phyloP scores from a whole-genome alignment of 163 green algal species.

The Picocystis sp. region DNA sequence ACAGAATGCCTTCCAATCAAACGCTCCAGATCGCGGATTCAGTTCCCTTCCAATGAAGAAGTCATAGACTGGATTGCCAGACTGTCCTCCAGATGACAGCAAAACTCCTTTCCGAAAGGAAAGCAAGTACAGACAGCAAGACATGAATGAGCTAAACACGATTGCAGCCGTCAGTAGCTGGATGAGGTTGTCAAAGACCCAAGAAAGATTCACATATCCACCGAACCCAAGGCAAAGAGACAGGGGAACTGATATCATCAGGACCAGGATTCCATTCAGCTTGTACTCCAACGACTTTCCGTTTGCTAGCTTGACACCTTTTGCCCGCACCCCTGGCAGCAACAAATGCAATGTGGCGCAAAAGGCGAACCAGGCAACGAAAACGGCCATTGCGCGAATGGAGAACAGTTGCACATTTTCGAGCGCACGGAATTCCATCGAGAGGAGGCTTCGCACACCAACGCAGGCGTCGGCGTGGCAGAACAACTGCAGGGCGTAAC shows the following conservation, averaged over 20 bases:
- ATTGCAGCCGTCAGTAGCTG: conserved; percentile 48
- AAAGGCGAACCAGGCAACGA: conserved; percentile 46
- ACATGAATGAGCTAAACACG: conserved; percentile 3
- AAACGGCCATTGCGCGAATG: conserved; percentile 28
- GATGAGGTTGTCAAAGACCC: conserved; percentile 59
- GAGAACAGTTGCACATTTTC: conserved; percentile 1
- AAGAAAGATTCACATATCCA: conserved; percentile 37
- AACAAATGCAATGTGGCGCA: conserved; percentile 52
- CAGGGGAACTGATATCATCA: conserved; percentile 25
- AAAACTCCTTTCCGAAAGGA: conserved; percentile 24
- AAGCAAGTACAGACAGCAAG: conserved; percentile 18
- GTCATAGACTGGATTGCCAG: conserved; percentile 55
- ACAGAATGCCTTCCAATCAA: conserved; percentile 88
- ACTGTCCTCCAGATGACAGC: conserved; percentile 35
- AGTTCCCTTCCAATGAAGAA: conserved; percentile 92
- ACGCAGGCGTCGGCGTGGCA: conserved; percentile 52
- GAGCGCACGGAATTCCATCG: neutral
- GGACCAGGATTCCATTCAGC: conserved; percentile 52
- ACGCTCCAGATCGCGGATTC: conserved; percentile 51
- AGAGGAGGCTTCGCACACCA: conserved; percentile 9
- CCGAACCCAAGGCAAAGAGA: conserved; percentile 36
- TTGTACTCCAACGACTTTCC: conserved; percentile 62
- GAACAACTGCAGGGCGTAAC: conserved; percentile 45
- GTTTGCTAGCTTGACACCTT: conserved; percentile 45
- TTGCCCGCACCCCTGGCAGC: conserved; percentile 38